Percentiles rank a stretch among this genome's conserved stretches.
These are phyloP conservation scores for Tuber indicum DNA, from an alignment of 495 filamentous ascomycete species.

Conservation along the genomic window DNA sequence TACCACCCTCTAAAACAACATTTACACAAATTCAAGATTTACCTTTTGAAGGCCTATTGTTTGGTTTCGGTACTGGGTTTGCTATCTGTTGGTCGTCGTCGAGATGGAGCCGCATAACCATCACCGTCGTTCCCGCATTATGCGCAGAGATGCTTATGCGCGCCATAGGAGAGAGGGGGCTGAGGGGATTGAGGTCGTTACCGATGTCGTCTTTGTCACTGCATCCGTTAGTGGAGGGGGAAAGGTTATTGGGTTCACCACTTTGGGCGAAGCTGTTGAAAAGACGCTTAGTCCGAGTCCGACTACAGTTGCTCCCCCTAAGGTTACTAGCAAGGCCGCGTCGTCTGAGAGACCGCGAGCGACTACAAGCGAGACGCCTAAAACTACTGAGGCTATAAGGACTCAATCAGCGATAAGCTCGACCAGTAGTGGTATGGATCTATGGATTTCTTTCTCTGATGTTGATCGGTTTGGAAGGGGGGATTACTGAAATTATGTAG, in stretches of 20 bases:
- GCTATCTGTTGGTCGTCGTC: not conserved
- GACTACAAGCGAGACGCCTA: slow-evolving; percentile 10
- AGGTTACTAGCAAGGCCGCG: slow-evolving; percentile 9
- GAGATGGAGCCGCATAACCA: slow-evolving; percentile 33
- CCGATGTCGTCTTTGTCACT: slow-evolving; percentile 27
- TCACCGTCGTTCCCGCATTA: slow-evolving; percentile 16
- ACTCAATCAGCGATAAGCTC: slow-evolving; percentile 15
- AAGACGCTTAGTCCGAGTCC: slow-evolving; percentile 24
- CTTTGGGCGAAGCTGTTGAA: slow-evolving; percentile 13
- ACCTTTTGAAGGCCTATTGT: not conserved
- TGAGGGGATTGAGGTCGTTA: slow-evolving; percentile 20
- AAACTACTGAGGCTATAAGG: slow-evolving; percentile 30
- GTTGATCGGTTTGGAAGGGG: not conserved
- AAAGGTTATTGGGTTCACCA: slow-evolving; percentile 28
- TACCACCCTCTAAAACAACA: not conserved
- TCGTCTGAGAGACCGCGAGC: slow-evolving; percentile 18
- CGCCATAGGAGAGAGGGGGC: slow-evolving; percentile 1
- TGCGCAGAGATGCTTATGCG: slow-evolving; percentile 24
- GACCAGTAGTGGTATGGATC: slow-evolving; percentile 7
- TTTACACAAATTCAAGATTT: not conserved
- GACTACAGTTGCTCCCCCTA: slow-evolving; percentile 13
- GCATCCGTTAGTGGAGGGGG: slow-evolving; percentile 11
- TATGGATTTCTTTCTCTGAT: not conserved
- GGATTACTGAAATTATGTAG: slow-evolving; percentile 4
- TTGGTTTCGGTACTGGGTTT: not conserved